phyloP scores from a whole-genome alignment of 345 rosid species.

The Tarenaya hassleriana region DNA sequence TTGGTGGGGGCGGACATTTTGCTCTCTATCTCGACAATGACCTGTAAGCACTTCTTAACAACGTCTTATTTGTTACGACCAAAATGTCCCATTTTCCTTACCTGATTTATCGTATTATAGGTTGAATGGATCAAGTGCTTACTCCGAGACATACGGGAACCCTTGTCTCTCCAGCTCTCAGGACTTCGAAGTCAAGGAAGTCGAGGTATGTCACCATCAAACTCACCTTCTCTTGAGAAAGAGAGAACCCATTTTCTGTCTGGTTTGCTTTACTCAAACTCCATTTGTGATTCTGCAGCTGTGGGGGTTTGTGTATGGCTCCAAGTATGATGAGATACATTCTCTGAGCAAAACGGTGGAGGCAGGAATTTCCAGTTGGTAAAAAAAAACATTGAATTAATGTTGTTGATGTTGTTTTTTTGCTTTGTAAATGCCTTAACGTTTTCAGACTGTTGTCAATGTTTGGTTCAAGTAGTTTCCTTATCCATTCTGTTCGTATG shows the following conservation, averaged over 20 bases:
- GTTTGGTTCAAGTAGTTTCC: too few species aligned
- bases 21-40: slow-evolving; percentile 87
- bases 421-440: too few species aligned
- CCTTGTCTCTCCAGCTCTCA: slow-evolving; percentile 75
- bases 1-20: slow-evolving; percentile 94
- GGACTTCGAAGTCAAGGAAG: slow-evolving; percentile 81
- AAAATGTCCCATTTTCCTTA: too few species aligned
- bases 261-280: too few species aligned
- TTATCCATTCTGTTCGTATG: too few species aligned
- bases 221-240: too few species aligned
- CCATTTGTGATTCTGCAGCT: slow-evolving; percentile 39
- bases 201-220: slow-evolving; percentile 50
- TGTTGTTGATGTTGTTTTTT: too few species aligned
- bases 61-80: not conserved
- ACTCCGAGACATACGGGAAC: slow-evolving; percentile 88
- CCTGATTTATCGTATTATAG: slow-evolving; percentile 25
- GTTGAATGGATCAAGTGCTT: slow-evolving; percentile 81
- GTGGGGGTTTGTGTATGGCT: slow-evolving; percentile 85
- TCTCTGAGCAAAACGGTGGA: slow-evolving; percentile 53
- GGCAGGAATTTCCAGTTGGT: slow-evolving; percentile 84
- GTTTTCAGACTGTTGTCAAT: too few species aligned
- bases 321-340: slow-evolving; percentile 80
- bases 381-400: not conserved
- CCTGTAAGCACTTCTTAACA: slow-evolving; percentile 51
- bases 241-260: too few species aligned